Evolutionary conservation across 2,329 filamentous ascomycete species (phyloP), one percentile per base, ranked within the genome.

Genomic region (Pseudogymnoascus sp.): DNA sequence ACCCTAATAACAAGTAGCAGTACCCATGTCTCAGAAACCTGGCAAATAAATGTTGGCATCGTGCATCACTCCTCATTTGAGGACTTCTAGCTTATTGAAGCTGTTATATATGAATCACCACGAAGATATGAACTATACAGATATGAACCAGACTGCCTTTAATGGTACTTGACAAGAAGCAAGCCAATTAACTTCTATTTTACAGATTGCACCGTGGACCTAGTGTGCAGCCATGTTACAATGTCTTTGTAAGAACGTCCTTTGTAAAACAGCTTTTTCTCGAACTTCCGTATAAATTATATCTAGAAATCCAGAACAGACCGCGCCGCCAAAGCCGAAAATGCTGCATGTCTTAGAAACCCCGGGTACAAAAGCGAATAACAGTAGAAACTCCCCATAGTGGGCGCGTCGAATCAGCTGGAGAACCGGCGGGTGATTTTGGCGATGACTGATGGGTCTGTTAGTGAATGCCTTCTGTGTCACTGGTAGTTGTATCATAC

Each of bases 391-490:
- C 29, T 56, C 29, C 50, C 29, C 29, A 35, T 33, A 33, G 29
- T 33, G 50, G n/a, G 26, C 29, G 16, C 50, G 11, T 33, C 29
- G n/a, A 56, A 61, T 61, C 65, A 68, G 64, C 64, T 66, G 31
- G 84, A 86, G 83, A 96, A 96, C 78, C 88, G 89, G 79, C 92
- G 88, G 71, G 92, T 96, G 74, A 97, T 80, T 83, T 97, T 97
- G 77, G 93, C 93, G 76, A 97, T 95, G 76, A 97, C 93, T 97
- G 68, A 7, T 7, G 62, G 14, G 16, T 16, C 31, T 21, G 44
- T 65, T 64, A 63, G 64, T 31, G 38, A 19, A 13, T 38, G 14
- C 7, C 24, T 29, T 26, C 13, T n/a, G 21, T 19, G 38, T 42
- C 10, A 53, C 29, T 29, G 16, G 5, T 6, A 26, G 16, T 38